Percentiles rank a stretch among this genome's conserved stretches.
These are phyloP conservation scores for Cavenderia fasciculata DNA, from an alignment of 78 protist species.

Conservation along the genomic window DNA sequence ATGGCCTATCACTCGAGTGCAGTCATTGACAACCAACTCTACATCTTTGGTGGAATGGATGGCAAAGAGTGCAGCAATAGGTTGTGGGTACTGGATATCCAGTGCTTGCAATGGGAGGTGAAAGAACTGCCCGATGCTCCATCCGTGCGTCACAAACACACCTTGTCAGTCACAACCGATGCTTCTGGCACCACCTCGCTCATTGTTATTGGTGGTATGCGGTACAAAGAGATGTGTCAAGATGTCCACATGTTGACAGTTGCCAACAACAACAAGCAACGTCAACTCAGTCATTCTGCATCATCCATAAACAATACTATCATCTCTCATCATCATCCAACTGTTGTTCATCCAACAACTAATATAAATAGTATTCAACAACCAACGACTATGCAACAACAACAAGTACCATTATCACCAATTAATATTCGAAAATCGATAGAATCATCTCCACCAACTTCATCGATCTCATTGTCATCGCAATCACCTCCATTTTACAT, in stretches of 20 bases:
- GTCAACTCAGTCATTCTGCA: not conserved
- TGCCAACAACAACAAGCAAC: not conserved
- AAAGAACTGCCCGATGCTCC: conserved; percentile 11
- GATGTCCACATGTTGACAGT: conserved; percentile 39
- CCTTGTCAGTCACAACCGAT: conserved; percentile 11
- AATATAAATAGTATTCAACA: not conserved
- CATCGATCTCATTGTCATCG: no score
- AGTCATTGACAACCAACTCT: conserved; percentile 43
- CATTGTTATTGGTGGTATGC: conserved; percentile 53
- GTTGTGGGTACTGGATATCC: conserved; percentile 47
- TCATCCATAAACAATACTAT: not conserved
- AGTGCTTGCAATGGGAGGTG: conserved; percentile 55
- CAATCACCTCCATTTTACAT: no score
- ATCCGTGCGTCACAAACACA: conserved; percentile 38
- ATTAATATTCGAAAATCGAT: not conserved
- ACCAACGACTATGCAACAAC: not conserved
- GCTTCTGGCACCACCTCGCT: conserved; percentile 20
- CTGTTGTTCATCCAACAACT: not conserved
- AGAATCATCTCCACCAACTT: no score
- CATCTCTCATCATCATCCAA: not conserved
- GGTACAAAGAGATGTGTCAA: conserved; percentile 13
- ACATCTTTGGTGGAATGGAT: conserved; percentile 71
- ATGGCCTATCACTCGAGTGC: conserved; percentile 23
- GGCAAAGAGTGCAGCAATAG: conserved; percentile 49
- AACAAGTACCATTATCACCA: not conserved